These are phyloP conservation scores for Trichosporon asahii DNA, from an alignment of 1,284 basidiomycete genomes.

Conservation along the genomic window DNA sequence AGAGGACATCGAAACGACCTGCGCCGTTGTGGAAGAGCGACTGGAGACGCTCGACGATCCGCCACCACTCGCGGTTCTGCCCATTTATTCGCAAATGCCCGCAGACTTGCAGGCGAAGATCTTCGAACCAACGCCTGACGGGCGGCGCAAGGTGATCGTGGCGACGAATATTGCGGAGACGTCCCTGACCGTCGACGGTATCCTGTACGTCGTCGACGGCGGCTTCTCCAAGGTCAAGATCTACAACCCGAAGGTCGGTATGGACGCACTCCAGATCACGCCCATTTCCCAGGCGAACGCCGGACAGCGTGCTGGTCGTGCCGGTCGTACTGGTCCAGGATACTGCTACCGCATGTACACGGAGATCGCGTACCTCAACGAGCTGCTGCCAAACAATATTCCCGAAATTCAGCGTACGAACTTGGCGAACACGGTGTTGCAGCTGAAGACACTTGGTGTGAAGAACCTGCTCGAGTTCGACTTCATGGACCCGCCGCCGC, in stretches of 20 bases:
- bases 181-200: conserved; percentile 95
- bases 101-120: conserved; percentile 98
- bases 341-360: conserved; percentile 96
- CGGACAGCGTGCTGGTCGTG: conserved; percentile 90
- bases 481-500: conserved; percentile 90
- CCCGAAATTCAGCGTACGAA: conserved; percentile 99
- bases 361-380: conserved; percentile 92
- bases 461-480: conserved; percentile 97
- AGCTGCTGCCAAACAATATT: conserved; percentile 93
- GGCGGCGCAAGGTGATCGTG: conserved; percentile 91
- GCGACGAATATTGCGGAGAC: conserved; percentile 99
- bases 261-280: conserved; percentile 98
- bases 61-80: conserved; percentile 76
- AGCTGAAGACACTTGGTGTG: conserved; percentile 91
- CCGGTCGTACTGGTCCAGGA: conserved; percentile 92
- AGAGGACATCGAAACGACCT: conserved; percentile 96
- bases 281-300: conserved; percentile 98
- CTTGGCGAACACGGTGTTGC: conserved; percentile 88
- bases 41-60: conserved; percentile 87
- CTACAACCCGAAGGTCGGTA: conserved; percentile 98
- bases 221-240: conserved; percentile 98
- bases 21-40: conserved; percentile 86
- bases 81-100: conserved; percentile 99
- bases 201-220: conserved; percentile 92
- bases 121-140: conserved; percentile 90